Conservation (phyloP, 73 alveolate species). For the Uronychia setigera region DNA sequence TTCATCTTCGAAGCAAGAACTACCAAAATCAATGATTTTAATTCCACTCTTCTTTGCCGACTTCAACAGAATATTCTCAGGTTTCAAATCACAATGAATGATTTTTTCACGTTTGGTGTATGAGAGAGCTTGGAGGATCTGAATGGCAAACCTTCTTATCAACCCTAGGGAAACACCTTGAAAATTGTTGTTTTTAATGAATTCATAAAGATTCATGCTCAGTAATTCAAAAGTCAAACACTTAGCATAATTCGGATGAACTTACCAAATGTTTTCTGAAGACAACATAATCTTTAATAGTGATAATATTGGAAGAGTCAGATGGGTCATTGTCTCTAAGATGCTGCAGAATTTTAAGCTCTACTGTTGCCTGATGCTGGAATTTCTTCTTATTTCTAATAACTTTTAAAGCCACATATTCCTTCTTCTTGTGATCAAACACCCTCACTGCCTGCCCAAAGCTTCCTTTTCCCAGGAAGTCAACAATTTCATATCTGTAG, state of each 20-base stretch:
- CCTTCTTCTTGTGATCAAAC: conserved; percentile 83
- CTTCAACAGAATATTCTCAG: conserved; percentile 79
- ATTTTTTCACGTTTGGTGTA: conserved; percentile 66
- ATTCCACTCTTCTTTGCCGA: conserved; percentile 77
- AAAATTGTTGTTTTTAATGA: conserved; percentile 63
- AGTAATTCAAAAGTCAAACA: conserved; percentile 55
- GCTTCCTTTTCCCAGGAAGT: conserved; percentile 64
- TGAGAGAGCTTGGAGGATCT: conserved; percentile 78
- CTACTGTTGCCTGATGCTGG: conserved; percentile 55
- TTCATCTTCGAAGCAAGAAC: conserved; percentile 68
- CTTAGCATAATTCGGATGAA: too few relatives aligned
- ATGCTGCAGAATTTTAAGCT: conserved; percentile 38
- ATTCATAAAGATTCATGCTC: conserved; percentile 78
- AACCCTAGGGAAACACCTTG: conserved; percentile 73
- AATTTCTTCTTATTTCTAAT: conserved; percentile 78
- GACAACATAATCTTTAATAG: conserved; percentile 53
- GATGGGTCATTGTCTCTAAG: conserved; percentile 65
- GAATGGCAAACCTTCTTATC: conserved; percentile 81
- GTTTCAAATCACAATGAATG: conserved; percentile 85
- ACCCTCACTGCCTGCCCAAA: conserved; percentile 75
- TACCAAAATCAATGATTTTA: conserved; percentile 93
- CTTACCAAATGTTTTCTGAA: conserved; percentile 72
- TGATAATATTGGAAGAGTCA: conserved; percentile 55
- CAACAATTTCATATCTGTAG: conserved; percentile 90
- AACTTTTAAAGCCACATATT: conserved; percentile 87